Base-by-base conservation (phyloP, 2,329 filamentous ascomycete genomes). In the Colletotrichum abscissum region DNA sequence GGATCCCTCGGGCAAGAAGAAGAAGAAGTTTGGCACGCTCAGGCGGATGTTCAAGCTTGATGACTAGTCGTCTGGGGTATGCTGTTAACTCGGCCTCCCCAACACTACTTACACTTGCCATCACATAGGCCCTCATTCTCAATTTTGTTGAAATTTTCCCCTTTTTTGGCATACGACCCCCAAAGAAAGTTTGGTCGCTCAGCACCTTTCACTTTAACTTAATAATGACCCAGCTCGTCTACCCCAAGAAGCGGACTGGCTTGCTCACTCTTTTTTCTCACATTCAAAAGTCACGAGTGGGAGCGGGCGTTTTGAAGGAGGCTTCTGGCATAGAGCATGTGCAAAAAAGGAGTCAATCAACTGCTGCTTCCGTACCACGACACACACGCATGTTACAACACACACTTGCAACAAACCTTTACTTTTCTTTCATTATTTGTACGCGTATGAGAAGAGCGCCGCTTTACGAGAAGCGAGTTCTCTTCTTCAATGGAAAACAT, bases 1-100 rank as follows among this genome's bases (percentile, higher is more conserved):
- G 55, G 75, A 74, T 42, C 75, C 74, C 8, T 64, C 54, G 5
- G 63, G 62, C 49, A 80, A 77, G 74, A 87, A 82, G 83, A 90
- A 88, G 84, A 94, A 94, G 87, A 93, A 92, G 82, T 94, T 94
- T 81, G 87, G 88, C 55, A 83, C 86, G 67, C 81, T 94, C 79
- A 89, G 92, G 80, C 89, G 86, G 80, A 92, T 92, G 80, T 93
- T 94, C 82, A 81, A 85, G 55, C 79, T 88, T 69, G 79, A 87
- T 73, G 85, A 87, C 74, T 87, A 83, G 82, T 33, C 22, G 59
- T 67, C 63, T 12, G 24, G 52, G 26, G n/a, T 57, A 12, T 59
- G 52, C 26, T 55, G 19, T 33, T 55, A 7, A 56, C 12, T 5
- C 30, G 5, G 16, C 24, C 14, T 11, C 19, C 42, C 19, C 16